Evolutionary conservation across 768 basidiomycete genomes (phyloP).

Genomic region (Strobilomyces echinocephalus): DNA sequence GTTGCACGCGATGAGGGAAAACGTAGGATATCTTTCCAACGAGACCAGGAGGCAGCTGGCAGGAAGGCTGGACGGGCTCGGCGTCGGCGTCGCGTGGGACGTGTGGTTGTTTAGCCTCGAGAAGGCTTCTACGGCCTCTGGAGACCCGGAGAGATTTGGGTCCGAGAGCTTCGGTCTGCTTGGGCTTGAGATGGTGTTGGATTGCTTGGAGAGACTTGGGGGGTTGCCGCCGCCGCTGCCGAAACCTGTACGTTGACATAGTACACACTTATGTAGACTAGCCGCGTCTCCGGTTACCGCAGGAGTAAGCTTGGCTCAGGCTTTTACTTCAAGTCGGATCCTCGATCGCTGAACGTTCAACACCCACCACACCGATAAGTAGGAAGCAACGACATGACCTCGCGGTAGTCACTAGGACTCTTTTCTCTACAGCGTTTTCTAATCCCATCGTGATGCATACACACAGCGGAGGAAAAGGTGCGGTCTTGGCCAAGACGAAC

Average conservation of each 20-base stretch:
- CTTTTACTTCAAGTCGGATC: too few species aligned
- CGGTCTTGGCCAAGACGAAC: not conserved
- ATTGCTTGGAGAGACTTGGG: not conserved
- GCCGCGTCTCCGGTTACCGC: not conserved
- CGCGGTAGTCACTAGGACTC: conserved; percentile 9
- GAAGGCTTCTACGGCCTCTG: conserved; percentile 25
- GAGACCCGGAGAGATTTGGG: conserved; percentile 29
- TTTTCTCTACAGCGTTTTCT: not conserved
- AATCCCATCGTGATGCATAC: not conserved
- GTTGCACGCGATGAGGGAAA: conserved; percentile 58
- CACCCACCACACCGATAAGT: not conserved
- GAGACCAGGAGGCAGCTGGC: conserved; percentile 38
- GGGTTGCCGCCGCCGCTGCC: conserved; percentile 25
- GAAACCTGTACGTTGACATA: not conserved
- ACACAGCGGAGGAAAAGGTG: conserved; percentile 15
- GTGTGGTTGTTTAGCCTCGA: conserved; percentile 39
- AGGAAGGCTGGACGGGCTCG: conserved; percentile 25
- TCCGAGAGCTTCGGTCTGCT: conserved; percentile 60
- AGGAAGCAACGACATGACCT: conserved; percentile 10
- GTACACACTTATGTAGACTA: not conserved
- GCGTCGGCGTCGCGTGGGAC: conserved; percentile 30
- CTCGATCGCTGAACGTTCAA: not conserved
- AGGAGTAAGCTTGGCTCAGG: conserved; percentile 14
- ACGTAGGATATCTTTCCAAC: conserved; percentile 46
- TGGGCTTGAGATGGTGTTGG: not conserved